Conservation (phyloP, 345 rosid species). For the Mallotus nudiflorus region DNA sequence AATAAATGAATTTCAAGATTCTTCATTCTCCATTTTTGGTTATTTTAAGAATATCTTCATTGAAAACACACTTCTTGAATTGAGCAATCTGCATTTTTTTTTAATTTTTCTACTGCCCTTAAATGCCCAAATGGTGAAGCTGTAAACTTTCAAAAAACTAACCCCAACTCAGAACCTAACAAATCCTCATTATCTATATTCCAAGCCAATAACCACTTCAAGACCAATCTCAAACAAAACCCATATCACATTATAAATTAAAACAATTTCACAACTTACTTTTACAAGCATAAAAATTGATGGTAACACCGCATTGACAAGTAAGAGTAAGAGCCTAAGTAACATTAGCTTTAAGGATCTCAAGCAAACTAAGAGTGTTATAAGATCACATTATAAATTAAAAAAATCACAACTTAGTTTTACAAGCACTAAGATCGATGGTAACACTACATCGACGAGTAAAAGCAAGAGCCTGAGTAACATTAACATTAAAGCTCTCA, state of each 20-base stretch:
- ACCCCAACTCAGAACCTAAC: not conserved
- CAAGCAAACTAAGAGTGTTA: no score
- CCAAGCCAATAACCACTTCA: not conserved
- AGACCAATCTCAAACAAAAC: not conserved
- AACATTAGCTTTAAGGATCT: no score
- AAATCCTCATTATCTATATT: no score
- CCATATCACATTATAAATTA: not conserved
- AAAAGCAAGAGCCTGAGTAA: slow-evolving; percentile 41
- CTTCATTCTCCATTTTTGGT: no score
- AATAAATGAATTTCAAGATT: not conserved
- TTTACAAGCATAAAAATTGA: no score
- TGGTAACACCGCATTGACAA: no score
- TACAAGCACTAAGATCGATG: slow-evolving; percentile 43
- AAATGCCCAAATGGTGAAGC: no score
- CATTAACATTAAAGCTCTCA: slow-evolving; percentile 16
- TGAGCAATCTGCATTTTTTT: not conserved
- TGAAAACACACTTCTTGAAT: not conserved
- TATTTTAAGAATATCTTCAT: not conserved
- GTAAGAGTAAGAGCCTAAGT: no score
- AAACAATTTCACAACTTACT: no score
- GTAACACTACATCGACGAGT: slow-evolving; percentile 38
- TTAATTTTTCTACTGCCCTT: not conserved
- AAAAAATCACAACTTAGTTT: slow-evolving; percentile 21
- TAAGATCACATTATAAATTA: no score
- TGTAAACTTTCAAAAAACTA: not conserved